Conservation (phyloP, 2,329 filamentous ascomycete genomes). For the Penicillium palitans region DNA sequence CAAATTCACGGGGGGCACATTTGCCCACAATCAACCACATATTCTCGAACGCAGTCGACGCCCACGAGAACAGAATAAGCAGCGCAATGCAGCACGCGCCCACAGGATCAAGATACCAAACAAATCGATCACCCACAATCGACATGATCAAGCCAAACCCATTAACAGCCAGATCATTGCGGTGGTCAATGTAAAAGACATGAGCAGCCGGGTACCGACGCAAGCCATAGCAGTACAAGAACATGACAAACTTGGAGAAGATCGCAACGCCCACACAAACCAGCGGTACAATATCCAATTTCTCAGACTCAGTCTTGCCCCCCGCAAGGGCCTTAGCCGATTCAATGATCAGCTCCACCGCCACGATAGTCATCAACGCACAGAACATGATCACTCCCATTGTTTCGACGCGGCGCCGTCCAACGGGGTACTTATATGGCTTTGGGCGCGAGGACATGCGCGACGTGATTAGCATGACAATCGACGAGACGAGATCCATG, state of each 20-base stretch:
- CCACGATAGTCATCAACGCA: slow-evolving; percentile 9
- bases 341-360: slow-evolving; percentile 11
- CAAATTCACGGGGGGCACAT: slow-evolving; percentile 11
- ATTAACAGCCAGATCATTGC: slow-evolving; percentile 15
- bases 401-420: slow-evolving; percentile 13
- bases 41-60: slow-evolving; percentile 13
- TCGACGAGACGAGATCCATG: slow-evolving; percentile 15
- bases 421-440: slow-evolving; percentile 16
- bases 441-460: slow-evolving; percentile 14
- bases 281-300: slow-evolving; percentile 8
- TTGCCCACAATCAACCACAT: slow-evolving; percentile 16
- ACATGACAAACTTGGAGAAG: slow-evolving; percentile 12
- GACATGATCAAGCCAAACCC: slow-evolving; percentile 13
- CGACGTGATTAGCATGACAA: slow-evolving; percentile 14
- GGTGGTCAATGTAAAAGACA: slow-evolving; percentile 14
- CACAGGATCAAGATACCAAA: slow-evolving; percentile 14
- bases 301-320: slow-evolving; percentile 4
- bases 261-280: slow-evolving; percentile 13
- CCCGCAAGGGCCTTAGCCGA: slow-evolving; percentile 5
- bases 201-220: slow-evolving; percentile 14
- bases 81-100: slow-evolving; percentile 15
- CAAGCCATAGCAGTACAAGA: slow-evolving; percentile 9
- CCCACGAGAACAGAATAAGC: slow-evolving; percentile 14
- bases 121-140: slow-evolving; percentile 12
- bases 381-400: slow-evolving; percentile 15